Percentiles rank a stretch among this genome's conserved stretches.
Conservation (phyloP, 2,329 filamentous ascomycete species). For the Talaromyces sp. region DNA sequence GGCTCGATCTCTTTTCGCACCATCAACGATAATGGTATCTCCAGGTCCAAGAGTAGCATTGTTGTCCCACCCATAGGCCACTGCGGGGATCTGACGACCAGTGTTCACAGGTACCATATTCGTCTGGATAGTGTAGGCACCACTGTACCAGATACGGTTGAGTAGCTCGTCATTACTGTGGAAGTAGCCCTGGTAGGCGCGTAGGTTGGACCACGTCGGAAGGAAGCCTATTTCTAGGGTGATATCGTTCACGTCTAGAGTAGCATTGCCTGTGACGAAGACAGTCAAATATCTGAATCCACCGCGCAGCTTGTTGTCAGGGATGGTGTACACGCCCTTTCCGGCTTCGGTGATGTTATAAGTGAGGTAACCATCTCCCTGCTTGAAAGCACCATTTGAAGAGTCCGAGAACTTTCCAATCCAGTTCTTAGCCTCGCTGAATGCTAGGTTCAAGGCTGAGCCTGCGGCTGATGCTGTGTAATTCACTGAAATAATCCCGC, state of each 20-base stretch:
- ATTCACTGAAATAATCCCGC: conserved; percentile 53
- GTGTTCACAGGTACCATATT: conserved; percentile 41
- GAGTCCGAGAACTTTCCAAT: conserved; percentile 48
- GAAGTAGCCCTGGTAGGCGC: conserved; percentile 54
- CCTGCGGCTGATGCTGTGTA: conserved; percentile 45
- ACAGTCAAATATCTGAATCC: conserved; percentile 46
- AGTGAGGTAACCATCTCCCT: conserved; percentile 41
- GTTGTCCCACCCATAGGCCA: conserved; percentile 38
- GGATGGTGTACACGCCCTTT: conserved; percentile 38
- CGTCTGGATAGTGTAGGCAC: conserved; percentile 53
- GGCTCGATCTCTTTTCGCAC: conserved; percentile 43
- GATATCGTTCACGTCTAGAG: conserved; percentile 37
- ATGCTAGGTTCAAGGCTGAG: conserved; percentile 44
- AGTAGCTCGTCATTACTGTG: conserved; percentile 51
- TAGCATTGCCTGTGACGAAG: conserved; percentile 33
- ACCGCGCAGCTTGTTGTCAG: conserved; percentile 40
- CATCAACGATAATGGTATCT: conserved; percentile 44
- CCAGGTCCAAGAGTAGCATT: conserved; percentile 41
- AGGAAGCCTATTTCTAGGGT: conserved; percentile 48
- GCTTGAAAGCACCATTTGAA: conserved; percentile 46
- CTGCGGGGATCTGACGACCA: conserved; percentile 34
- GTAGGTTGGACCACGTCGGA: conserved; percentile 52
- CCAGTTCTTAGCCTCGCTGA: conserved; percentile 49
- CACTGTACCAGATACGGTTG: conserved; percentile 58
- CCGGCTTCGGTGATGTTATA: conserved; percentile 34